Evolutionary conservation across 2,329 filamentous ascomycete species (phyloP).

Genomic region (Arthroderma uncinatum): DNA sequence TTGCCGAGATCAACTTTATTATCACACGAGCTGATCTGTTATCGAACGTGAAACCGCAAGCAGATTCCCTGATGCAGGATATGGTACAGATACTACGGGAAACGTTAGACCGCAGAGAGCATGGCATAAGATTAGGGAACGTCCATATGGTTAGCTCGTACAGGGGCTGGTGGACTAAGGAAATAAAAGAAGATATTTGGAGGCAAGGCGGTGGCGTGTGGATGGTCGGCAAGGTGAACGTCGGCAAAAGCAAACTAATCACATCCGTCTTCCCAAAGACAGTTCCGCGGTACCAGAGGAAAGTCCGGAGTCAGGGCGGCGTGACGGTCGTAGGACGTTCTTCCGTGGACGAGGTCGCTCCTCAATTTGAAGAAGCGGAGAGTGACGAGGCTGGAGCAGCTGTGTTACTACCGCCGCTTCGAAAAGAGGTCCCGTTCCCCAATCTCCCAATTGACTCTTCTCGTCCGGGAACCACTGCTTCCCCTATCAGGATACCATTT

Average conservation of each 20-base stretch:
- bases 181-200: conserved; percentile 78
- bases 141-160: conserved; percentile 76
- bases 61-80: conserved; percentile 78
- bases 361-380: background rate
- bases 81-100: conserved; percentile 65
- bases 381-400: conserved; percentile 14
- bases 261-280: conserved; percentile 75
- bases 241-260: conserved; percentile 90
- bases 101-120: conserved; percentile 56
- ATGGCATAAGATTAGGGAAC: conserved; percentile 73
- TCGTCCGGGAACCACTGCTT: conserved; percentile 85
- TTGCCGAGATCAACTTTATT: conserved; percentile 78
- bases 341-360: background rate
- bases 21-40: conserved; percentile 82
- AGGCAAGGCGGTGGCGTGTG: conserved; percentile 74
- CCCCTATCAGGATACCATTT: conserved; percentile 85
- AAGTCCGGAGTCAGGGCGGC: background rate
- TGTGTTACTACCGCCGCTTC: conserved; percentile 56
- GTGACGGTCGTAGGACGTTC: conserved; percentile 3
- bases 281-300: conserved; percentile 24
- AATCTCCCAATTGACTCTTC: conserved; percentile 76
- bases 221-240: conserved; percentile 97
- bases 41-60: conserved; percentile 69
- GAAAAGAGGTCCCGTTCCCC: conserved; percentile 62
- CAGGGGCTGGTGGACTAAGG: conserved; percentile 79